Percentiles rank a stretch among this genome's conserved stretches.
Conservation (phyloP, 192 early-diverging fungal genomes). For the Phlyctochytrium bullatum region DNA sequence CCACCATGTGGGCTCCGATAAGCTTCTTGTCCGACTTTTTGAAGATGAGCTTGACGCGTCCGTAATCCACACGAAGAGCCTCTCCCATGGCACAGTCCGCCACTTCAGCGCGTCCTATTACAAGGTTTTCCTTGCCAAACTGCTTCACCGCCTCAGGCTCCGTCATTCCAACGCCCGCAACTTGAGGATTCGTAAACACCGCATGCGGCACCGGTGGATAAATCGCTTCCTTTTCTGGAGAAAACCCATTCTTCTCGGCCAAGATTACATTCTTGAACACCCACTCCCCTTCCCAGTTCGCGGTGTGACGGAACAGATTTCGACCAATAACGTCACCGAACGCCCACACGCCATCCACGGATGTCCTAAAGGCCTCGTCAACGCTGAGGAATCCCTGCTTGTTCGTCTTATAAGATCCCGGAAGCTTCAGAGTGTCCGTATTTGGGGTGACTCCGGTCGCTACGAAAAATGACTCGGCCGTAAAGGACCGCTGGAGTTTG, state of each 20-base stretch:
- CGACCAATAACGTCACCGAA: conserved; percentile 39
- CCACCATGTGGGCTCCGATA: conserved; percentile 39
- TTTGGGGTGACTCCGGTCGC: conserved; percentile 35
- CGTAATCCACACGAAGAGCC: conserved; percentile 26
- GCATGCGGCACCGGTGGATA: conserved; percentile 43
- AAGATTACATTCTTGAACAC: conserved; percentile 25
- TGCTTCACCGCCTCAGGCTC: conserved; percentile 18
- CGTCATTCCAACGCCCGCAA: conserved; percentile 38
- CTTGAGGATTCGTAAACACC: conserved; percentile 36
- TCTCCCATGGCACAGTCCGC: conserved; percentile 37
- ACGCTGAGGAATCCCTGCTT: conserved; percentile 26
- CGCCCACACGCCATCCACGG: conserved; percentile 23
- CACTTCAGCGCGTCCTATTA: conserved; percentile 29
- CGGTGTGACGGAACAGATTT: conserved; percentile 37
- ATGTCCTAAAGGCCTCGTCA: conserved; percentile 25
- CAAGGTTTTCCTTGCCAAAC: conserved; percentile 16
- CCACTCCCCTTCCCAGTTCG: conserved; percentile 41
- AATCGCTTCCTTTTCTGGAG: conserved; percentile 8
- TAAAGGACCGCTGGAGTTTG: background rate
- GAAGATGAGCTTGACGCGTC: conserved; percentile 38
- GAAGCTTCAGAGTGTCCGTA: conserved; percentile 16
- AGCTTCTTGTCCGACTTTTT: conserved; percentile 14
- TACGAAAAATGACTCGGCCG: conserved; percentile 20
- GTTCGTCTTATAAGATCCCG: conserved; percentile 5
- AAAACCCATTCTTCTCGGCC: background rate